Evolutionary conservation across 2,329 filamentous ascomycete species (phyloP).

Genomic region (Ascomycota sp.): DNA sequence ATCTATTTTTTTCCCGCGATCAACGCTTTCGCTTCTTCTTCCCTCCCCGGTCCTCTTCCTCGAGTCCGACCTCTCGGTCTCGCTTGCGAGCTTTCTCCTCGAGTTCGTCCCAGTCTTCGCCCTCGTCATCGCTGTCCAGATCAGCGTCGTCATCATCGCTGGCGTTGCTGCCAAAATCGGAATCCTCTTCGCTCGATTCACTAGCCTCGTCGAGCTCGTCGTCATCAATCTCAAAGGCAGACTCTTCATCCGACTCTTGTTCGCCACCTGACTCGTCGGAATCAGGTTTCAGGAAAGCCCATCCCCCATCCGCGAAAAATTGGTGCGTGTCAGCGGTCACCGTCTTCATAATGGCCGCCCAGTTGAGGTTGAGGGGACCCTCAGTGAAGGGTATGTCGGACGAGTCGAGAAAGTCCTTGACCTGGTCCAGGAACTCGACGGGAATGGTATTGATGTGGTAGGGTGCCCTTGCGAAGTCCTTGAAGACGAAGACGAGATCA

Average conservation of each 20-base stretch:
- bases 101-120: constrained; percentile 86
- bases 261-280: constrained; percentile 65
- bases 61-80: constrained; percentile 38
- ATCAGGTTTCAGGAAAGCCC: constrained; percentile 78
- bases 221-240: constrained; percentile 77
- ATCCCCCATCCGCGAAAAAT: constrained; percentile 90
- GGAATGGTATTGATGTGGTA: constrained; percentile 97
- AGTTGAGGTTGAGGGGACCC: constrained; percentile 92
- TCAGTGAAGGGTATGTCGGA: constrained; percentile 90
- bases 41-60: constrained; percentile 49
- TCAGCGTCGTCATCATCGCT: constrained; percentile 47
- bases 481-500: constrained; percentile 95
- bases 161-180: constrained; percentile 82
- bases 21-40: constrained; percentile 28
- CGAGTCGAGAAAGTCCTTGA: constrained; percentile 94
- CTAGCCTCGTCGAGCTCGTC: constrained; percentile 68
- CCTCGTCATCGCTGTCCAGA: constrained; percentile 47
- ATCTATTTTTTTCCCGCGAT: background rate
- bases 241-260: constrained; percentile 73
- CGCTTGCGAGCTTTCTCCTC: constrained; percentile 81
- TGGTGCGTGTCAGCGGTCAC: constrained; percentile 82
- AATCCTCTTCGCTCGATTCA: constrained; percentile 61
- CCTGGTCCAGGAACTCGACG: constrained; percentile 79
- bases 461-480: constrained; percentile 80
- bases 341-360: constrained; percentile 99